Percentiles rank a stretch among this genome's conserved stretches.
Evolutionary conservation across 192 early-diverging fungal species (phyloP).

Genomic region (Jimgerdemannia lactiflua): DNA sequence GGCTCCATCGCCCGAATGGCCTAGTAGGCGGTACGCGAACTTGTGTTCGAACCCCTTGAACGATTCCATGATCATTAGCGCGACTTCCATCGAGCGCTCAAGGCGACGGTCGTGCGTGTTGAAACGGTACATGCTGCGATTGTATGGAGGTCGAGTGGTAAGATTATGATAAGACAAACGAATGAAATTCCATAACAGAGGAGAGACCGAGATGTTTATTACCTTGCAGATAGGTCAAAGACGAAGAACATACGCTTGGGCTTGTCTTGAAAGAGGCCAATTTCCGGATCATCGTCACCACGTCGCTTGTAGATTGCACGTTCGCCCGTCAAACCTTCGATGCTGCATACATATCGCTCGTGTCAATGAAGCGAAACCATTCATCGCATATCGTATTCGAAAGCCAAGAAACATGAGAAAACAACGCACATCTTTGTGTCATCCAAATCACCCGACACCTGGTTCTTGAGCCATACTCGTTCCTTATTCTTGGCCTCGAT

Average conservation of each 20-base stretch:
- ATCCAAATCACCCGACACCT: constrained; percentile 77
- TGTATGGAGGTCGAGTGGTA: not conserved
- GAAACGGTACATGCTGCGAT: constrained; percentile 58
- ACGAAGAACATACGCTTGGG: constrained; percentile 78
- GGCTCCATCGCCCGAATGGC: constrained; percentile 75
- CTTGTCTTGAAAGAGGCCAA: constrained; percentile 64
- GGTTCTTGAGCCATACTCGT: constrained; percentile 78
- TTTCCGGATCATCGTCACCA: constrained; percentile 72
- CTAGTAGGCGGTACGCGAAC: constrained; percentile 72
- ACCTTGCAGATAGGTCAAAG: constrained; percentile 73
- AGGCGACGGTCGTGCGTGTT: constrained; percentile 60
- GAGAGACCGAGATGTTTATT: constrained; percentile 25
- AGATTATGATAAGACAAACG: not conserved
- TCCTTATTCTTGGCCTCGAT: constrained; percentile 81
- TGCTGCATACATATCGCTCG: constrained; percentile 11
- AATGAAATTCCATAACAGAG: not conserved
- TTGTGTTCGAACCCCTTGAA: constrained; percentile 77
- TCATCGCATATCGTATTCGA: too few species aligned
- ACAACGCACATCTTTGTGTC: constrained; percentile 65
- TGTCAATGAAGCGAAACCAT: not conserved
- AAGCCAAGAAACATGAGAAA: not conserved
- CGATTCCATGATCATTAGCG: constrained; percentile 70
- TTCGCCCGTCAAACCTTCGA: constrained; percentile 75
- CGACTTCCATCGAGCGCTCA: constrained; percentile 61
- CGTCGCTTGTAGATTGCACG: constrained; percentile 75